Evolutionary conservation across 306 rosid species (phyloP).

Genomic region (Echinosophora koreensis): DNA sequence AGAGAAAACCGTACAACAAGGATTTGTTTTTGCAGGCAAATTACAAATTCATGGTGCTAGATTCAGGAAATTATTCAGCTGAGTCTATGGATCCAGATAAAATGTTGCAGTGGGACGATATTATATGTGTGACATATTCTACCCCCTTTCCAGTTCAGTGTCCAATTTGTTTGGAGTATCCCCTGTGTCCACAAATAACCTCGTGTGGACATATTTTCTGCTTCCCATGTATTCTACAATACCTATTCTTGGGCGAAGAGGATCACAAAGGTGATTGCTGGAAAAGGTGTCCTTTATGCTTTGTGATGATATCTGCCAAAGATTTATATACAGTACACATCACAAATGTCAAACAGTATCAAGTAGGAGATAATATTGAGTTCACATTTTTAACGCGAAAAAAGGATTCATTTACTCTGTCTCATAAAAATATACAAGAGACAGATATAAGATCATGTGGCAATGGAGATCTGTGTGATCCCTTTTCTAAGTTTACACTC

Average conservation of each 20-base stretch:
- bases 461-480: conserved; percentile 58
- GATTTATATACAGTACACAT: conserved; percentile 83
- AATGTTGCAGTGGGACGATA: conserved; percentile 95
- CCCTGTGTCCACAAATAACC: conserved; percentile 93
- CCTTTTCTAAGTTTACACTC: conserved; percentile 86
- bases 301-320: conserved; percentile 83
- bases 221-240: conserved; percentile 90
- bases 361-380: conserved; percentile 73
- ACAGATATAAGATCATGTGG: conserved; percentile 44
- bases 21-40: conserved; percentile 97
- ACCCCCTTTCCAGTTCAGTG: conserved; percentile 83
- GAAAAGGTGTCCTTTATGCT: conserved; percentile 95
- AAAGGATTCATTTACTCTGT: conserved; percentile 68
- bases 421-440: conserved; percentile 60
- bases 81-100: conserved; percentile 91
- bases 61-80: conserved; percentile 69
- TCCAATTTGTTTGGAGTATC: conserved; percentile 96
- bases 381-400: conserved; percentile 73
- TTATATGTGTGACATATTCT: conserved; percentile 80
- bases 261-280: conserved; percentile 92
- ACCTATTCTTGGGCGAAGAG: conserved; percentile 87
- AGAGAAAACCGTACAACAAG: conserved; percentile 84
- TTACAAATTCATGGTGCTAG: conserved; percentile 86
- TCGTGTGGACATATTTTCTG: conserved; percentile 97
- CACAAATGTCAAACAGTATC: conserved; percentile 74